Conservation (phyloP, 2,329 filamentous ascomycete genomes). For the Talaromyces albobiverticillius region DNA sequence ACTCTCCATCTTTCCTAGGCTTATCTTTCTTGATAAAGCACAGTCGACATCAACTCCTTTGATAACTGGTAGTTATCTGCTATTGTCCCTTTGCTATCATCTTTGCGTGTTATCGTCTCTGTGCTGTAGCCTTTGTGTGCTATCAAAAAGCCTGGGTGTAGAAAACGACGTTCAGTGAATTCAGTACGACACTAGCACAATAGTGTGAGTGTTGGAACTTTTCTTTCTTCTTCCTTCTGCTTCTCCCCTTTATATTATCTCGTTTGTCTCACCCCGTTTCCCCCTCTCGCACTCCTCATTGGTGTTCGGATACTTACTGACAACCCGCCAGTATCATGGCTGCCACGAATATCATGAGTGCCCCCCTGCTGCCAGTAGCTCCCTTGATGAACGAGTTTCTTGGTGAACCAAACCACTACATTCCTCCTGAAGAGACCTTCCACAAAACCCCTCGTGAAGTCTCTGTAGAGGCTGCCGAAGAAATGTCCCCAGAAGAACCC, state of each 20-base stretch:
- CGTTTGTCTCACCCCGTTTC: background rate
- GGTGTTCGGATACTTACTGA: background rate
- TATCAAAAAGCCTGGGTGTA: no score
- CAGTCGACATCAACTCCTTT: background rate
- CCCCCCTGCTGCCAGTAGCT: constrained; percentile 3
- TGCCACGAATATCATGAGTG: constrained; percentile 7
- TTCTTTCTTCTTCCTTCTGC: background rate
- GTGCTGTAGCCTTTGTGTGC: no score
- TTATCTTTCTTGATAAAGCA: background rate
- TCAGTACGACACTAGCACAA: no score
- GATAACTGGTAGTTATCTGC: background rate
- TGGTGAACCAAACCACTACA: background rate
- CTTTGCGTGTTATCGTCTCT: background rate
- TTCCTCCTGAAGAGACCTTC: background rate
- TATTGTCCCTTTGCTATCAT: background rate
- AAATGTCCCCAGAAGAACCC: background rate
- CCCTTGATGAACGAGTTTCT: constrained; percentile 1
- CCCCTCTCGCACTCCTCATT: no score
- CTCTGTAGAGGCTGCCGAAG: background rate
- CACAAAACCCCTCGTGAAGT: background rate
- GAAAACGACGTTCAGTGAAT: no score
- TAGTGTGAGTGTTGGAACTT: background rate
- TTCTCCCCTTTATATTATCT: background rate
- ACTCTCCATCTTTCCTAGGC: background rate
- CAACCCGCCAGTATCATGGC: constrained; percentile 1